Percentiles rank a stretch among this genome's conserved stretches.
Conservation (phyloP, 2,329 filamentous ascomycete species). For the Dissoconium aciculare region DNA sequence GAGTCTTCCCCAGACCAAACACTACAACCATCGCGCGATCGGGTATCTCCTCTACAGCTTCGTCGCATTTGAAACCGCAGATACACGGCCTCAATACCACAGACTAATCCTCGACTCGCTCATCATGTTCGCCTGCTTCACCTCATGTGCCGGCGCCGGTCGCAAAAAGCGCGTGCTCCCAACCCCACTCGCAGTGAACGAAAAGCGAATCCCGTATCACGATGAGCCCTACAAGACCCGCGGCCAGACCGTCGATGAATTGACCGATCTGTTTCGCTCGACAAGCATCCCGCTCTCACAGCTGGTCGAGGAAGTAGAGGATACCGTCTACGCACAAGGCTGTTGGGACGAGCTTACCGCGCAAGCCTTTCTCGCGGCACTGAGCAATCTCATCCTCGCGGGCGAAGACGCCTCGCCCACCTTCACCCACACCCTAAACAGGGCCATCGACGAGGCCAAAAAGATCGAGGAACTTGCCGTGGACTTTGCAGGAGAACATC, state of each 20-base stretch:
- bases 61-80: too few species aligned
- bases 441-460: background rate
- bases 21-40: too few species aligned
- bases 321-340: background rate
- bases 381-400: background rate
- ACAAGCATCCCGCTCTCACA: background rate
- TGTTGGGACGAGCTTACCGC: background rate
- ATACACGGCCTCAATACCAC: too few species aligned
- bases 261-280: background rate
- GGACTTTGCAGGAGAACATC: conserved; percentile 1
- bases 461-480: conserved; percentile 1
- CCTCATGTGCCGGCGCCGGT: background rate
- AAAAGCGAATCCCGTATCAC: background rate
- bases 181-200: background rate
- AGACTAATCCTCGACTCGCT: too few species aligned
- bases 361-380: background rate
- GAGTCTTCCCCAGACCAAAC: too few species aligned
- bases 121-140: background rate
- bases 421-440: background rate
- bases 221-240: background rate
- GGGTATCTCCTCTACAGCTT: too few species aligned
- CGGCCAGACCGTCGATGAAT: background rate
- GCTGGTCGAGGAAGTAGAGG: background rate
- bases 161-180: background rate
- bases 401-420: background rate